Conservation (phyloP, 1,284 basidiomycete genomes). For the Meira miltonrushii region DNA sequence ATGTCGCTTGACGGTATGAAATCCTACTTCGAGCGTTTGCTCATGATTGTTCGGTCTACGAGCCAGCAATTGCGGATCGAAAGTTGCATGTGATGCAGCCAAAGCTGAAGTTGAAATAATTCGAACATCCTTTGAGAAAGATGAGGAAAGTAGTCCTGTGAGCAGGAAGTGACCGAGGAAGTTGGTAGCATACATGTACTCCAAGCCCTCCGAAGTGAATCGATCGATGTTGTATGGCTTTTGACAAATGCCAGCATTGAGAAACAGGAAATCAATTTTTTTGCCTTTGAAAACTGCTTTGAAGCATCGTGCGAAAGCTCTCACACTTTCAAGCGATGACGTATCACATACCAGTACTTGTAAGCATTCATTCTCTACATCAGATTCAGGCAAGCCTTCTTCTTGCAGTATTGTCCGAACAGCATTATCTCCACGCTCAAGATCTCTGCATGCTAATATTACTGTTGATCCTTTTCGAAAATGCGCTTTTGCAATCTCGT, state of each 20-base stretch:
- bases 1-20: not conserved
- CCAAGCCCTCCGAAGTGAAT: slow-evolving; percentile 4
- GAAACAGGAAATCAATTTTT: slow-evolving; percentile 6
- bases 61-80: not conserved
- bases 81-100: not conserved
- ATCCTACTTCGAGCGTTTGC: not conserved
- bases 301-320: not conserved
- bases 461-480: not conserved
- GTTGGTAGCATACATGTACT: slow-evolving; percentile 7
- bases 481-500: slow-evolving; percentile 3
- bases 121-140: not conserved
- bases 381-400: too few species aligned
- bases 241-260: slow-evolving; percentile 6
- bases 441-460: not conserved
- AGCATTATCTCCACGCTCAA: not conserved
- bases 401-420: not conserved
- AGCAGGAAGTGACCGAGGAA: slow-evolving; percentile 4
- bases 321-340: not conserved
- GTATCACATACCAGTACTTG: not conserved
- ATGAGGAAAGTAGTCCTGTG: not conserved
- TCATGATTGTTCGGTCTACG: not conserved
- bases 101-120: slow-evolving; percentile 5
- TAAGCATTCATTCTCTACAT: not conserved
- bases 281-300: not conserved
- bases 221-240: not conserved